Base-by-base conservation (phyloP, 2,329 filamentous ascomycete genomes). In the Hypoxylon sp. region DNA sequence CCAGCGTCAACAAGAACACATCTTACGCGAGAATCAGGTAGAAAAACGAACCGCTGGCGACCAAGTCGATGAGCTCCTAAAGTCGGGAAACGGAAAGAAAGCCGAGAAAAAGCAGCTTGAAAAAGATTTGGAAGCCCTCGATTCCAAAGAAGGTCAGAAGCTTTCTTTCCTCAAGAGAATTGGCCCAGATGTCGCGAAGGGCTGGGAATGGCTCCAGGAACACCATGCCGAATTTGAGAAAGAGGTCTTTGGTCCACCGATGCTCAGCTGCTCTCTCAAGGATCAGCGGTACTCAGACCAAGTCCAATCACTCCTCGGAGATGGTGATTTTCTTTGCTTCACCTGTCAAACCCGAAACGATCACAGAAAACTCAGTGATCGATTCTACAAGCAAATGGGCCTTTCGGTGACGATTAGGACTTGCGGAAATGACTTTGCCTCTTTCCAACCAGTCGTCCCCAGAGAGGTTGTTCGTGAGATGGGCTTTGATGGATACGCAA, bases 171-270 rank as follows among this genome's bases (percentile, higher is more conserved):
- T 99, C 45, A 77, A 76, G 42, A 77, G 67, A 4, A 11, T 80
- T 0, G 88, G 86, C 7, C 67, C 67, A 0, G 89, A 97, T 48
- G 83, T 88, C 2, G 80, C 81, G 7, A 75, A 68, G 59, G 91
- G 86, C 2, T 96, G 90, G 85, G 78, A 86, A 30, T 99, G 93
- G 92, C 79, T 97, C 41, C 81, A 90, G 65, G 70, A 83, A 2
- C 84, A 99, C 67, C 80, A 79, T 51, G 67, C 79, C 45, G 71
- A 80, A 37, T 94, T 97, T 58, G 82, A 89, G 64, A 84, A 88
- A 59, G 80, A 88, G 50, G 86, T 97, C 3, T 91, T 88, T 66
- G 91, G 89, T 0, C 92, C 92, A 4, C 86, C 92, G 0, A 82
- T 94, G 64, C 75, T 96, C 21, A 87, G 82, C 50, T 96, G 91